A percentile compares a stretch with the other conserved stretches of the same genome.
Conservation (phyloP, 345 rosid species). For the Luvunga scandens region DNA sequence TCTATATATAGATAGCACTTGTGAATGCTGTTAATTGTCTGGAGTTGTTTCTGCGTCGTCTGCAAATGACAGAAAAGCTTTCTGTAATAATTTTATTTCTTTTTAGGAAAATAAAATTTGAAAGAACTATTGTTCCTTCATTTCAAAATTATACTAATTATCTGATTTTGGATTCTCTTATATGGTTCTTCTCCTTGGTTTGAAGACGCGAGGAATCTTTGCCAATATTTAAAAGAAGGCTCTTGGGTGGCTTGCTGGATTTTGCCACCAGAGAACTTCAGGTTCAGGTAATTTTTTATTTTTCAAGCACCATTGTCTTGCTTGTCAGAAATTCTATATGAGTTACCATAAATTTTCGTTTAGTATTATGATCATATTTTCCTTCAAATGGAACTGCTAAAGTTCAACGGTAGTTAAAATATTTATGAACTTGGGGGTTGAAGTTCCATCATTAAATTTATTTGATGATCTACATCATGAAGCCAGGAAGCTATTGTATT, state of each 20-base stretch:
- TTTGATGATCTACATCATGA: not conserved
- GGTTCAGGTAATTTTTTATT: conserved; percentile 65
- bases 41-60: not conserved
- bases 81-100: not conserved
- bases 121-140: not conserved
- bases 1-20: not conserved
- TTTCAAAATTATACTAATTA: conserved; percentile 2
- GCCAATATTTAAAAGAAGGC: conserved; percentile 94
- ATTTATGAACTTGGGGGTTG: not conserved
- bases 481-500: not conserved
- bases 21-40: not conserved
- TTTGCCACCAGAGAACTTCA: conserved; percentile 97
- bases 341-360: not conserved
- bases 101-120: not conserved
- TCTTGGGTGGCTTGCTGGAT: conserved; percentile 89
- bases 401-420: not conserved
- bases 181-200: conserved; percentile 26
- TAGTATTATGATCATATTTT: not conserved
- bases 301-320: conserved; percentile 10
- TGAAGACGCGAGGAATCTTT: conserved; percentile 94
- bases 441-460: not conserved
- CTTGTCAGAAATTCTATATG: not conserved
- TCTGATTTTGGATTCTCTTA: conserved; percentile 11
- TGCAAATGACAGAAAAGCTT: not conserved
- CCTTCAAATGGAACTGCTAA: not conserved